Conservation (phyloP, 148 eudicot species). For the Camellia japonica region DNA sequence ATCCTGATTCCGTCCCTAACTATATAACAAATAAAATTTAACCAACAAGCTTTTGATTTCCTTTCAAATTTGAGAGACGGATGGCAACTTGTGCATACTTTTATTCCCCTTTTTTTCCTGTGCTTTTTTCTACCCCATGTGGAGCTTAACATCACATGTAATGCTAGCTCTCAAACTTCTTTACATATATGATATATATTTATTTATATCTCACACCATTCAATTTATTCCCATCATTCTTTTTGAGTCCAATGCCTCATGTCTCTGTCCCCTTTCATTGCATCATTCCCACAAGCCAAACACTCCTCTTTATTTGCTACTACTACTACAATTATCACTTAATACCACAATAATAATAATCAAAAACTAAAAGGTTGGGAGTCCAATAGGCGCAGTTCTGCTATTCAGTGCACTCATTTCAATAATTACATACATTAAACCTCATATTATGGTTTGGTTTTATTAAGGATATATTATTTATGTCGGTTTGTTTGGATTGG, state of each 20-base stretch:
- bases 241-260: slow-evolving; percentile 10
- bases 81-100: slow-evolving; percentile 14
- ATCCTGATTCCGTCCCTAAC: no score
- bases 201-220: background rate
- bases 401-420: slow-evolving; percentile 17
- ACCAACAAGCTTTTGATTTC: background rate
- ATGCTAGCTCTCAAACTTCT: background rate
- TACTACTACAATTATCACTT: background rate
- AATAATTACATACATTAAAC: background rate
- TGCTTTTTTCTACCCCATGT: slow-evolving; percentile 24
- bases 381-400: slow-evolving; percentile 15
- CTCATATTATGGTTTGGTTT: no score
- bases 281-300: slow-evolving; percentile 18
- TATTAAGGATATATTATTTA: no score
- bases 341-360: background rate
- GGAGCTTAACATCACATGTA: slow-evolving; percentile 41
- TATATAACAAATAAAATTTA: background rate
- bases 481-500: no score
- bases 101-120: slow-evolving; percentile 16
- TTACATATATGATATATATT: background rate
- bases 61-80: background rate
- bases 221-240: slow-evolving; percentile 20
- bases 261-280: slow-evolving; percentile 21
- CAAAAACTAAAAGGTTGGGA: background rate
- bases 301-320: background rate